Evolutionary conservation across 768 basidiomycete species (phyloP).

Genomic region (Psilocybe tampanensis): DNA sequence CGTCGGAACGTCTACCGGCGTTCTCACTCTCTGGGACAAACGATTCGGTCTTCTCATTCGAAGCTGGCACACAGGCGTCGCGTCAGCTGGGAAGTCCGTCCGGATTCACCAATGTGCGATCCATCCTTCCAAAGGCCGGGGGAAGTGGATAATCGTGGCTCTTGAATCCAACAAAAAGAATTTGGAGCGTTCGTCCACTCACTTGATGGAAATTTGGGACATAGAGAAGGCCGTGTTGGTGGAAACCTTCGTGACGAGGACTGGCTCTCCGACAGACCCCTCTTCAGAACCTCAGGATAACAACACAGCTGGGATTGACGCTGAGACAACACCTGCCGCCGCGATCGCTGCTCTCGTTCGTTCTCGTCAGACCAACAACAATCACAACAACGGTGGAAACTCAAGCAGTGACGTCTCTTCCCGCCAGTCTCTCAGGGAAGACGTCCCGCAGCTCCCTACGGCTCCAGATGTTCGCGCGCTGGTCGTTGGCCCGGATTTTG

Average conservation of each 20-base stretch:
- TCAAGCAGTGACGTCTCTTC: slow-evolving; percentile 15
- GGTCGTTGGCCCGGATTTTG: slow-evolving; percentile 76
- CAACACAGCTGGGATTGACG: slow-evolving; percentile 52
- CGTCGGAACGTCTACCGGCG: slow-evolving; percentile 84
- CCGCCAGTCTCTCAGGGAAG: slow-evolving; percentile 20
- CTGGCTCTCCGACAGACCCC: slow-evolving; percentile 46
- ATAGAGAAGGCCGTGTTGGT: slow-evolving; percentile 80
- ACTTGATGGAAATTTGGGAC: slow-evolving; percentile 89
- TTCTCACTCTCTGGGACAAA: slow-evolving; percentile 91
- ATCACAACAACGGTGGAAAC: too few species aligned
- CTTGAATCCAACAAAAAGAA: slow-evolving; percentile 55
- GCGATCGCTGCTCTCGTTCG: slow-evolving; percentile 85
- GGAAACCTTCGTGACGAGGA: slow-evolving; percentile 74
- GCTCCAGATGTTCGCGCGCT: slow-evolving; percentile 71
- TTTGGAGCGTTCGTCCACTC: slow-evolving; percentile 44
- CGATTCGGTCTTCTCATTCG: slow-evolving; percentile 89
- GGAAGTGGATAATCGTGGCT: slow-evolving; percentile 90
- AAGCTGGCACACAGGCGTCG: slow-evolving; percentile 79
- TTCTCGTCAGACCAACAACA: slow-evolving; percentile 50
- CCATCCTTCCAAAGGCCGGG: slow-evolving; percentile 86
- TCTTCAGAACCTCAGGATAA: slow-evolving; percentile 56
- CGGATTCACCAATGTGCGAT: slow-evolving; percentile 75
- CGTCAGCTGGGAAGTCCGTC: slow-evolving; percentile 50
- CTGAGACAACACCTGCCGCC: slow-evolving; percentile 64
- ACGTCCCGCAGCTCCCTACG: slow-evolving; percentile 37